Conservation (phyloP, 1,139 yeast species). For the Sugiyamaella sp. region DNA sequence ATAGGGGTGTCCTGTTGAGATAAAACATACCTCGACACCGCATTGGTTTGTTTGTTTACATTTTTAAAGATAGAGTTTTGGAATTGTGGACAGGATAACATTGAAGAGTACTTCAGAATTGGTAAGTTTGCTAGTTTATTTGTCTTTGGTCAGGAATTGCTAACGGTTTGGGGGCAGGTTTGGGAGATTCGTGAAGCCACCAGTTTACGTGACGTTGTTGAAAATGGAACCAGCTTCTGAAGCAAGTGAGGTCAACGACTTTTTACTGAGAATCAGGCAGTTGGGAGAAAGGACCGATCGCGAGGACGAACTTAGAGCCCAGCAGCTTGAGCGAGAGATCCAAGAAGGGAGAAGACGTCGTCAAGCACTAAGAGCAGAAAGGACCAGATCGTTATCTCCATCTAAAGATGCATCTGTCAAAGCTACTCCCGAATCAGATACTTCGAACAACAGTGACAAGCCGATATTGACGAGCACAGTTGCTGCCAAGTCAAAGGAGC, state of each 20-base stretch:
- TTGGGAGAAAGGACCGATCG: slow-evolving; percentile 42
- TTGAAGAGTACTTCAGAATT: not conserved
- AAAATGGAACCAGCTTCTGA: slow-evolving; percentile 13
- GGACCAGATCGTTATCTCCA: slow-evolving; percentile 32
- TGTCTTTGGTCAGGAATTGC: not conserved
- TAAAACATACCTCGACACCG: not conserved
- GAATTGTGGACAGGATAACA: not conserved
- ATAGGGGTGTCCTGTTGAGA: not conserved
- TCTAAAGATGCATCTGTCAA: slow-evolving; percentile 29
- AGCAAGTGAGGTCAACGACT: slow-evolving; percentile 42
- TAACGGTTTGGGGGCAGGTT: not conserved
- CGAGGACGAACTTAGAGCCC: slow-evolving; percentile 44
- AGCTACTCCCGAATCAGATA: not conserved
- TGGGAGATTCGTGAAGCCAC: not conserved
- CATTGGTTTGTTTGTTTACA: slow-evolving; percentile 4
- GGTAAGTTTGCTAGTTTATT: not conserved
- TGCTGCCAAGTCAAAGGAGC: slow-evolving; percentile 26
- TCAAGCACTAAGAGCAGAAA: slow-evolving; percentile 37
- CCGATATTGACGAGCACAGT: not conserved
- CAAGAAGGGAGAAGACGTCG: slow-evolving; percentile 40
- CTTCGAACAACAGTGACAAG: not conserved
- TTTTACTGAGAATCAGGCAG: slow-evolving; percentile 42
- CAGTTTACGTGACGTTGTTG: too few species aligned
- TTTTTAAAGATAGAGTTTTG: not conserved
- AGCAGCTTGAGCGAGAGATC: slow-evolving; percentile 42